A percentile compares a stretch with the other conserved stretches of the same genome.
Conservation (phyloP, 192 early-diverging fungal genomes). For the Backusella sp. region DNA sequence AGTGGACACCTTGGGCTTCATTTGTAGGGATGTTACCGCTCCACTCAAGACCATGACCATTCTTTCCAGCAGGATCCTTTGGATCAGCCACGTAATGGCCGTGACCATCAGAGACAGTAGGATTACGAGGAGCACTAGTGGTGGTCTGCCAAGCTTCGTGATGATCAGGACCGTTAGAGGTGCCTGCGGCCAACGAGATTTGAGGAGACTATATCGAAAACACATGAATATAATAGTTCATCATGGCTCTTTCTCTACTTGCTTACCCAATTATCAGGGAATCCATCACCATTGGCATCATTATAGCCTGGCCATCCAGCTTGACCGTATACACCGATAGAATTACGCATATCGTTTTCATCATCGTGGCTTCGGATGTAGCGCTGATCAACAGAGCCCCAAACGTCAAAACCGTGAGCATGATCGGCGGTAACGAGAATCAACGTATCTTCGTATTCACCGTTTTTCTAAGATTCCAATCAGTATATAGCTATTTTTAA, state of each 20-base stretch:
- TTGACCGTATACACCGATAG: conserved; percentile 50
- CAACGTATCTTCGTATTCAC: conserved; percentile 50
- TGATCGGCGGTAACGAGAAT: conserved; percentile 69
- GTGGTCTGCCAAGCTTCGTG: conserved; percentile 46
- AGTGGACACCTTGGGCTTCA: conserved; percentile 42
- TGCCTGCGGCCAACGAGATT: conserved; percentile 43
- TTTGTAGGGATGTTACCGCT: conserved; percentile 20
- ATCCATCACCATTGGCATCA: conserved; percentile 47
- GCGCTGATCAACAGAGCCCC: conserved; percentile 57
- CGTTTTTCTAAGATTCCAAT: conserved; percentile 27
- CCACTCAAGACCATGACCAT: conserved; percentile 31
- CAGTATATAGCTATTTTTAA: neutral
- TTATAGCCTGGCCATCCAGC: conserved; percentile 49
- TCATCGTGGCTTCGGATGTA: conserved; percentile 48
- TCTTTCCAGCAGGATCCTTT: conserved; percentile 20
- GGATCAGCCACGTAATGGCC: conserved; percentile 24
- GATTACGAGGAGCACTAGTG: conserved; percentile 36
- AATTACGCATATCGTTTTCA: conserved; percentile 40
- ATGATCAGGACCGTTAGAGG: conserved; percentile 40
- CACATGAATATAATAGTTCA: neutral
- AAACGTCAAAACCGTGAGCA: conserved; percentile 63
- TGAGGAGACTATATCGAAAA: conserved; percentile 19
- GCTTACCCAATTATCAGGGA: conserved; percentile 44
- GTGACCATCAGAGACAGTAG: conserved; percentile 36
- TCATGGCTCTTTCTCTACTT: neutral